Conservation (phyloP, 2,329 filamentous ascomycete species). For the Claviceps sp. region DNA sequence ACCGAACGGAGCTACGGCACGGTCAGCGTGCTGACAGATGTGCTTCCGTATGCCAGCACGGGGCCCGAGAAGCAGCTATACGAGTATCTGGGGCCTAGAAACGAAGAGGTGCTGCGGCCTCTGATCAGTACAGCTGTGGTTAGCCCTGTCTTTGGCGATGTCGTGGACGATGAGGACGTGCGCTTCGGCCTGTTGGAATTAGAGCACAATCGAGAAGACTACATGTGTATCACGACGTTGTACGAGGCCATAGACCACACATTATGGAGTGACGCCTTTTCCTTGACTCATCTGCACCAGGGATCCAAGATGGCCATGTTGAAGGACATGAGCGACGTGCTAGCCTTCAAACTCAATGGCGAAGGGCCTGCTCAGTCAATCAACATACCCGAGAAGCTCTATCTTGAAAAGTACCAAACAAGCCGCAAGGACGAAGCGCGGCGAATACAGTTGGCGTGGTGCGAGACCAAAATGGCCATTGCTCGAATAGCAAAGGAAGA, state of each 20-base stretch:
- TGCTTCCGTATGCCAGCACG: constrained; percentile 18
- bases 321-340: constrained; percentile 33
- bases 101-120: constrained; percentile 14
- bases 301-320: constrained; percentile 29
- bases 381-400: constrained; percentile 38
- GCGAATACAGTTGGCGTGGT: constrained; percentile 27
- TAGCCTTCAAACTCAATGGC: constrained; percentile 32
- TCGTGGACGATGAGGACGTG: constrained; percentile 20
- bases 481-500: constrained; percentile 13
- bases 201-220: constrained; percentile 22
- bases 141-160: constrained; percentile 16
- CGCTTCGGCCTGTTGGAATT: constrained; percentile 30
- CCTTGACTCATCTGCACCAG: constrained; percentile 20
- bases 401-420: constrained; percentile 39
- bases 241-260: constrained; percentile 36
- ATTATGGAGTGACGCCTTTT: constrained; percentile 32
- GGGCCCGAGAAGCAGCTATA: constrained; percentile 32
- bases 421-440: constrained; percentile 31
- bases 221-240: constrained; percentile 26
- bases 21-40: constrained; percentile 31
- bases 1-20: constrained; percentile 48
- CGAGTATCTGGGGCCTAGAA: constrained; percentile 23
- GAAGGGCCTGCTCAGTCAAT: constrained; percentile 29
- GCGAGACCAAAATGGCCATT: constrained; percentile 18
- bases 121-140: constrained; percentile 21